These are phyloP conservation scores for Schizothecium vesticola DNA, from an alignment of 495 filamentous ascomycete genomes.

Conservation along the genomic window DNA sequence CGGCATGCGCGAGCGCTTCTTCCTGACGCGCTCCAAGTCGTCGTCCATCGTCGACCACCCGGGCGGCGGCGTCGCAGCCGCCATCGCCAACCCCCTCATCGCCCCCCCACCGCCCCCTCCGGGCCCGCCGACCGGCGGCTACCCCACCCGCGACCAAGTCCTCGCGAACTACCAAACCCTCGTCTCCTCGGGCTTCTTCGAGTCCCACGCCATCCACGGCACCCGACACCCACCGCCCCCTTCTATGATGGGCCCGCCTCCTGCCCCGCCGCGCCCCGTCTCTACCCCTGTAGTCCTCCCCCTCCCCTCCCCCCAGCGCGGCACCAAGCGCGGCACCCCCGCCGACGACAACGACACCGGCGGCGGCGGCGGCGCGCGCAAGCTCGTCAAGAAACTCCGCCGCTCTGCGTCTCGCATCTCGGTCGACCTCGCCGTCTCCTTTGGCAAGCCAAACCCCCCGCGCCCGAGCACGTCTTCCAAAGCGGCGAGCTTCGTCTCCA, in stretches of 20 bases:
- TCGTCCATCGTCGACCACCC: neutral
- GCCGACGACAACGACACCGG: constrained; percentile 18
- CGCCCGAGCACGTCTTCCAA: constrained; percentile 14
- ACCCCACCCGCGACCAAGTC: constrained; percentile 42
- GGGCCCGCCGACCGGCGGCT: constrained; percentile 12
- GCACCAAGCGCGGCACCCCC: constrained; percentile 25
- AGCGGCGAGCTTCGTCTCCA: neutral
- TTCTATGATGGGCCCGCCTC: constrained; percentile 8
- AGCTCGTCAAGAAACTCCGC: constrained; percentile 36
- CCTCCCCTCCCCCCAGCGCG: constrained; percentile 10
- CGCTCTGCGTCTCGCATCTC: constrained; percentile 22
- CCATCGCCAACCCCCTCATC: neutral
- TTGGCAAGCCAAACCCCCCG: neutral
- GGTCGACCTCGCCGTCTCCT: constrained; percentile 1
- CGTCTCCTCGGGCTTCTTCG: constrained; percentile 44
- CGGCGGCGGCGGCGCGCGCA: constrained; percentile 26
- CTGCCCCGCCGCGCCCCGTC: neutral
- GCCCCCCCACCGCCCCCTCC: neutral
- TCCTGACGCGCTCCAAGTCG: constrained; percentile 21
- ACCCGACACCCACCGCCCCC: constrained; percentile 34
- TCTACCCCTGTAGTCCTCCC: neutral
- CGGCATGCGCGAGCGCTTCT: constrained; percentile 27
- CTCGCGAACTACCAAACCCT: constrained; percentile 41
- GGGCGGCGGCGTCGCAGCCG: neutral
- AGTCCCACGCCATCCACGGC: constrained; percentile 42